A percentile compares a stretch with the other conserved stretches of the same genome.
Conservation (phyloP, 2,329 filamentous ascomycete species). For the Arachnomyces sp. region DNA sequence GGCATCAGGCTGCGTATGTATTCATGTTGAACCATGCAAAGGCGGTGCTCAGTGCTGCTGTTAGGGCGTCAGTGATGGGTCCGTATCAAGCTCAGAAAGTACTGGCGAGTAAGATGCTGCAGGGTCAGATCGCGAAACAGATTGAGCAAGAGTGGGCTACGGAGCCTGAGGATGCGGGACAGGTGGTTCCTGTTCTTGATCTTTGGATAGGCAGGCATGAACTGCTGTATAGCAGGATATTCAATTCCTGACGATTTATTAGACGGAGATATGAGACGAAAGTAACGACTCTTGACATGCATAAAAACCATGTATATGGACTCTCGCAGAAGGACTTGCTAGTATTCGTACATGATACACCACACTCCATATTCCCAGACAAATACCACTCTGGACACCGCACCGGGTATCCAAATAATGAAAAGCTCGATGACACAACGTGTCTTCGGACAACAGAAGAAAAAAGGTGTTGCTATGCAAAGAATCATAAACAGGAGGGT, state of each 20-base stretch:
- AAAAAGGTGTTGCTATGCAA: slow-evolving; percentile 13
- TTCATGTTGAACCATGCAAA: slow-evolving; percentile 58
- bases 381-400: slow-evolving; percentile 17
- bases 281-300: slow-evolving; percentile 3
- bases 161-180: slow-evolving; percentile 47
- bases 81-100: slow-evolving; percentile 56
- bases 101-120: slow-evolving; percentile 46
- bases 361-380: slow-evolving; percentile 13
- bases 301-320: no score
- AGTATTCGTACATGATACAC: slow-evolving; percentile 28
- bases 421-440: neutral
- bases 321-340: neutral
- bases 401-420: slow-evolving; percentile 24
- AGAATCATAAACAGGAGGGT: neutral
- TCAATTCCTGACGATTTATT: slow-evolving; percentile 51
- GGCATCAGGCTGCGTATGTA: slow-evolving; percentile 49
- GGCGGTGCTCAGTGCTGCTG: slow-evolving; percentile 53
- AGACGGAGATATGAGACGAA: neutral
- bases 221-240: slow-evolving; percentile 57
- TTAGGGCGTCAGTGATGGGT: slow-evolving; percentile 56
- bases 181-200: slow-evolving; percentile 54
- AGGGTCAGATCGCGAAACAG: slow-evolving; percentile 42
- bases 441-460: slow-evolving; percentile 4
- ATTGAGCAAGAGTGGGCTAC: slow-evolving; percentile 43
- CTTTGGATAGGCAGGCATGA: slow-evolving; percentile 59